Evolutionary conservation across 2,329 filamentous ascomycete genomes (phyloP), one percentile per base, ranked within the genome.

Genomic region (Ophiocordyceps camponoti-rufipedis): DNA sequence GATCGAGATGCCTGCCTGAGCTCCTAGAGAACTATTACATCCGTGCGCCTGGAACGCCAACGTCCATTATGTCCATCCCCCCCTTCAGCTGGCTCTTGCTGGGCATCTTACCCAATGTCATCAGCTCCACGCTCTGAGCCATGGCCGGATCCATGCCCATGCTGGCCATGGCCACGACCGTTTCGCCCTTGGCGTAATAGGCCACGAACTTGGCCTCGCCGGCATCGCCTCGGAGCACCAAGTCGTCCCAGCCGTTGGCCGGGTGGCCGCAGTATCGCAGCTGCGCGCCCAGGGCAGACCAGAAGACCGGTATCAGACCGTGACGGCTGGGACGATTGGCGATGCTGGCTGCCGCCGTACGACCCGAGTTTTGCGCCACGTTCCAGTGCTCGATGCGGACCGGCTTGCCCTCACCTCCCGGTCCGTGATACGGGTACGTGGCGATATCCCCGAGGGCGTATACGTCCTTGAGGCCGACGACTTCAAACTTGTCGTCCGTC

Each of bases 341-440:
- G 56, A 98, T 94, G 54, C 84, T 76, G 45, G 71, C 70, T 2
- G 87, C 91, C 1, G 82, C 89, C 23, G 74, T 72, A 41, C 89
- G 83, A 3, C 91, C 91, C 2, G 85, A 72, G 56, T 96, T 95
- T 58, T 96, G 91, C 5, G 91, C 91, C 3, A 98, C 91, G 63
- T 95, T 89, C 91, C 91, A 98, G 61, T 98, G 91, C 69, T 98
- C 91, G 57, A 96, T 95, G 50, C 91, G 81, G 1, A 82, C 76
- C 16, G 73, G 71, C 41, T 71, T 71, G 50, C 84, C 85, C 14
- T 82, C 72, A 28, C 85, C 82, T 23, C 85, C 87, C 0, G 91
- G 91, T 1, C 91, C 91, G 60, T 85, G 74, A 67, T 98, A 98
- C 0, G 91, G 91, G 62, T 86, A 95, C 0, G 84, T 88, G 12